Percentiles rank a stretch among this genome's conserved stretches.
Evolutionary conservation across 192 early-diverging fungal genomes (phyloP).

Genomic region (Piromyces finnis): DNA sequence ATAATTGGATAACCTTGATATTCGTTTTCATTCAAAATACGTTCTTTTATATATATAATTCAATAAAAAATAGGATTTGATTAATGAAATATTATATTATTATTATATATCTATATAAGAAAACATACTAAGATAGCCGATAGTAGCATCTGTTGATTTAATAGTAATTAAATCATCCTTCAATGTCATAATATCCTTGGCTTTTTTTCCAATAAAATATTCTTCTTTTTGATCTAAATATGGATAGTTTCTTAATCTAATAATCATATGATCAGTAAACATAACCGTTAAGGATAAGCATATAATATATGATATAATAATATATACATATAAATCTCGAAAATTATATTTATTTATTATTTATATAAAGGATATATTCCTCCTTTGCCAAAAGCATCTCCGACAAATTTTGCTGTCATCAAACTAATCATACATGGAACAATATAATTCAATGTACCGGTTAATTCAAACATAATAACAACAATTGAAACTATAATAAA

Average conservation of each 20-base stretch:
- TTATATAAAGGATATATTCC: constrained; percentile 15
- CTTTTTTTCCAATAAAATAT: not conserved
- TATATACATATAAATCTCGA: not conserved
- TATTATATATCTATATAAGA: no score
- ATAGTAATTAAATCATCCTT: constrained; percentile 42
- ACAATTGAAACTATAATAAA: constrained; percentile 44
- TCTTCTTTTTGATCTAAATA: constrained; percentile 53
- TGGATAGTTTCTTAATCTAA: constrained; percentile 57
- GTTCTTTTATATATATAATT: no score
- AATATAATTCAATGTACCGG: constrained; percentile 87
- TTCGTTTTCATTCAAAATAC: constrained; percentile 23
- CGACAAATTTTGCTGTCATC: constrained; percentile 46
- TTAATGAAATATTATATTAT: no score
- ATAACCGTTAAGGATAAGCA: not conserved
- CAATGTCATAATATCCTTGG: constrained; percentile 26
- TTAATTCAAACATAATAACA: constrained; percentile 98
- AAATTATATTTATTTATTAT: no score
- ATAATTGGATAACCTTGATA: constrained; percentile 54
- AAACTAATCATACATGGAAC: constrained; percentile 68
- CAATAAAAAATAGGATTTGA: no score
- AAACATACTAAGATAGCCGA: constrained; percentile 20
- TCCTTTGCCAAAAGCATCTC: constrained; percentile 49
- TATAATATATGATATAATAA: not conserved
- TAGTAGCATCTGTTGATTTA: constrained; percentile 12
- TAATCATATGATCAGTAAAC: constrained; percentile 50